phyloP scores from a whole-genome alignment of 2,329 filamentous ascomycete genomes.

The Penicillium sclerotiorum region DNA sequence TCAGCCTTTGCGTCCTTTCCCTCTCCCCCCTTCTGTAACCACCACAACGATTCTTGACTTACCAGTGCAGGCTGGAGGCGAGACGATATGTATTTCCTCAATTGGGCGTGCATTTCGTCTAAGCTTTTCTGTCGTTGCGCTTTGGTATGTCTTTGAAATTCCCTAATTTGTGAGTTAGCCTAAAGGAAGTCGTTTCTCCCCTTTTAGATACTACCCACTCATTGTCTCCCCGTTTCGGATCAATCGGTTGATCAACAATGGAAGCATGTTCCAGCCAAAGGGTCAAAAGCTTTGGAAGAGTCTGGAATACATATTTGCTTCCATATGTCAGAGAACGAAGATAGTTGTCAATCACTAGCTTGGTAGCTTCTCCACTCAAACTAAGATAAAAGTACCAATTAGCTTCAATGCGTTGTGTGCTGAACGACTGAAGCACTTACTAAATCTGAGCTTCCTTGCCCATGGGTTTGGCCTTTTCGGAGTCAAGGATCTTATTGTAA shows the following conservation, averaged over 20 bases:
- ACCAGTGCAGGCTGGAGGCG: slow-evolving; percentile 52
- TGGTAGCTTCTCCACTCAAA: slow-evolving; percentile 79
- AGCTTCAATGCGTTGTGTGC: no score
- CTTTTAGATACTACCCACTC: slow-evolving; percentile 35
- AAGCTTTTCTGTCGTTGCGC: slow-evolving; percentile 65
- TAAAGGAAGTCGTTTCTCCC: neutral
- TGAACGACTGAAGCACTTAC: slow-evolving; percentile 29
- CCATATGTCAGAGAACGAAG: slow-evolving; percentile 82
- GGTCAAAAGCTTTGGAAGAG: slow-evolving; percentile 85
- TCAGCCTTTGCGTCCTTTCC: no score
- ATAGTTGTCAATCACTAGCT: slow-evolving; percentile 92
- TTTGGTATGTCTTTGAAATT: slow-evolving; percentile 52
- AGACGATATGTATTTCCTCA: slow-evolving; percentile 72
- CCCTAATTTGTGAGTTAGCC: slow-evolving; percentile 29
- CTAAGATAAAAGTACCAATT: slow-evolving; percentile 41
- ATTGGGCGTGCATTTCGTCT: slow-evolving; percentile 68
- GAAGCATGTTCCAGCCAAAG: slow-evolving; percentile 92
- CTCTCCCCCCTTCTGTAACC: no score
- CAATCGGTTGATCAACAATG: slow-evolving; percentile 64
- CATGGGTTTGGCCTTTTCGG: slow-evolving; percentile 75
- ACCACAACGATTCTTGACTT: no score
- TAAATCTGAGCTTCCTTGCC: slow-evolving; percentile 77
- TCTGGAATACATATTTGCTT: slow-evolving; percentile 95
- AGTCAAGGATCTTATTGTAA: slow-evolving; percentile 94
- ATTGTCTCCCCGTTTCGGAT: slow-evolving; percentile 52